Evolutionary conservation across 257 asterid species (phyloP), one percentile per base, ranked within the genome.

Genomic region (Euphrasia confusa): DNA sequence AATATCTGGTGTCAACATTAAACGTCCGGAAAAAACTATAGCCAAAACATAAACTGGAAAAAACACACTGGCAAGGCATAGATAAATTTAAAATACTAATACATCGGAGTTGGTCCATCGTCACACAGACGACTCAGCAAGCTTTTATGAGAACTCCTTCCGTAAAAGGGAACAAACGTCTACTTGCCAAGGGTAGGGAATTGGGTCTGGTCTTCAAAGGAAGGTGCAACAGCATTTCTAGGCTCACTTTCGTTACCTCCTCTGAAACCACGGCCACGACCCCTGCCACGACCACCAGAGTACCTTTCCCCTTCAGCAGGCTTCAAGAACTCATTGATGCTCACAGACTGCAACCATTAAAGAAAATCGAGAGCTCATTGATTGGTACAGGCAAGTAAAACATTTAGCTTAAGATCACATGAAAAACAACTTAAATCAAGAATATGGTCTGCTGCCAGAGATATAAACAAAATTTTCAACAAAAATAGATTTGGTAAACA

Each of bases 291-390:
- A 39, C 72, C 60, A 45, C 47, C 35, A 64, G 68, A 68, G 72
- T 35, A 74, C 74, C 71, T 78, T 77, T 82, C 90, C 0, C 96
- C 98, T 42, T 91, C 92, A 52, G 84, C 85, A n/a, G 98, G 92
- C 82, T 86, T 91, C 83, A 91, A 66, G 75, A 91, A 91, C 71
- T 88, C 96, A 13, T 82, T 88, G 70, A 91, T 91, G 84, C 92
- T 88, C 70, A 91, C 86, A 42, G 90, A 80, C 98, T 91, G 69
- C 17, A 52, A 24, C 52, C 63, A 24, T 24, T 18, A 28, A 72
- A 53, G 13, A 44, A 47, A 47, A n/a, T 47, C n/a, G 18, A 14
- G 15, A 48, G 2, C 0, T 13, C 45, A 11, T 44, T 44, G 4
- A 44, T 12, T 44, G 49, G 10, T 10, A 42, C 4, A 11, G 5